phyloP scores from a whole-genome alignment of 257 asterid genomes.

The Gentiana straminea region DNA sequence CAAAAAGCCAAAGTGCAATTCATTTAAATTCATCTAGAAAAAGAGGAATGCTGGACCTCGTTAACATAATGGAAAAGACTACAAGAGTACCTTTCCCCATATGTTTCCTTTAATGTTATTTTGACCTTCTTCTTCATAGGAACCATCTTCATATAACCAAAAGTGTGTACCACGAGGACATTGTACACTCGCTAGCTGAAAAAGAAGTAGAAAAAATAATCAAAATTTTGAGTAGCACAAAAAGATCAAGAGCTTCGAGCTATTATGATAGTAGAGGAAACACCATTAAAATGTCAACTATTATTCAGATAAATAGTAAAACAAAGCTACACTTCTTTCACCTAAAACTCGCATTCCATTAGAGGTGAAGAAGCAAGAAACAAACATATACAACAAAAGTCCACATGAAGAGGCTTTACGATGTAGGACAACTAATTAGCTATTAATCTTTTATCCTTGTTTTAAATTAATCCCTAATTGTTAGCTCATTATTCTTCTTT shows the following conservation, averaged over 20 bases:
- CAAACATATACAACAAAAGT: too few species aligned
- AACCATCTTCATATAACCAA: constrained; percentile 86
- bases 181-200: constrained; percentile 66
- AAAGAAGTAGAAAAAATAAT: constrained; percentile 12
- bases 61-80: constrained; percentile 12
- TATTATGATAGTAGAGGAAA: neutral
- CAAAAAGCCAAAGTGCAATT: constrained; percentile 32
- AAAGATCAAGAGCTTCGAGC: neutral
- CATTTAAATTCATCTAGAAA: constrained; percentile 15
- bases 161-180: constrained; percentile 55
- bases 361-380: too few species aligned
- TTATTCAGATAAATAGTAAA: neutral
- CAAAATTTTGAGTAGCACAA: neutral
- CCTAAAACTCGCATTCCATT: too few species aligned
- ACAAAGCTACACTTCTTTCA: too few species aligned
- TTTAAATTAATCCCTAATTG: too few species aligned
- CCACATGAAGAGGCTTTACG: too few species aligned
- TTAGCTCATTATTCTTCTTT: too few species aligned
- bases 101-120: constrained; percentile 65
- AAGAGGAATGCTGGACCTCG: constrained; percentile 6
- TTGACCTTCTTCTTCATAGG: constrained; percentile 87
- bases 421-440: too few species aligned
- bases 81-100: constrained; percentile 65
- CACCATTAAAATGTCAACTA: neutral
- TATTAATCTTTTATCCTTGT: too few species aligned